phyloP scores from a whole-genome alignment of 1,284 basidiomycete genomes.

The Stygiomarasmius scandens region DNA sequence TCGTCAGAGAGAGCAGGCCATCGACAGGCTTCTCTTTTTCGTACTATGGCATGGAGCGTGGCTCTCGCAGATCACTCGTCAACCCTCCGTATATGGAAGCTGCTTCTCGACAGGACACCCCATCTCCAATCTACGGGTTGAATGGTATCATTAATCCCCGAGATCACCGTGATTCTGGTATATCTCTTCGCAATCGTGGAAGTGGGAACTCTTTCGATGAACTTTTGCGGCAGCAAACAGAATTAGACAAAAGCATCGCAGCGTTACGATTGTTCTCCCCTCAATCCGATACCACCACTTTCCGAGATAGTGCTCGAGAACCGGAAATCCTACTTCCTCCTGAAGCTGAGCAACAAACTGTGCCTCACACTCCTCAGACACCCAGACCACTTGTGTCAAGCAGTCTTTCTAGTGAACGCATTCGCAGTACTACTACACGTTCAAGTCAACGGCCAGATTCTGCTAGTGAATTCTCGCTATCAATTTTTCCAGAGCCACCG shows the following conservation, averaged over 20 bases:
- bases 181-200: slow-evolving; percentile 22
- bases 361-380: slow-evolving; percentile 2
- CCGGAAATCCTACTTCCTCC: neutral
- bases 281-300: slow-evolving; percentile 19
- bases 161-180: slow-evolving; percentile 17
- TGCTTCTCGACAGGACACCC: slow-evolving; percentile 6
- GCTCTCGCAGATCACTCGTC: slow-evolving; percentile 17
- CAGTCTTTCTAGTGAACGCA: slow-evolving; percentile 6
- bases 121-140: slow-evolving; percentile 53
- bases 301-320: slow-evolving; percentile 23
- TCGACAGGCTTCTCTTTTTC: slow-evolving; percentile 36
- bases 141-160: slow-evolving; percentile 36
- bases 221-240: slow-evolving; percentile 61
- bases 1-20: slow-evolving; percentile 20
- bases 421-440: slow-evolving; percentile 8
- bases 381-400: neutral
- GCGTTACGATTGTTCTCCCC: slow-evolving; percentile 54
- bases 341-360: neutral
- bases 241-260: slow-evolving; percentile 67
- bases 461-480: slow-evolving; percentile 67
- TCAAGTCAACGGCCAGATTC: slow-evolving; percentile 23
- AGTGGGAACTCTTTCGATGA: slow-evolving; percentile 47
- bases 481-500: slow-evolving; percentile 68
- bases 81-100: slow-evolving; percentile 15
- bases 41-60: slow-evolving; percentile 39